Percentiles rank a stretch among this genome's conserved stretches.
Evolutionary conservation across 1,284 basidiomycete genomes (phyloP).

Genomic region (Pisolithus thermaeus): DNA sequence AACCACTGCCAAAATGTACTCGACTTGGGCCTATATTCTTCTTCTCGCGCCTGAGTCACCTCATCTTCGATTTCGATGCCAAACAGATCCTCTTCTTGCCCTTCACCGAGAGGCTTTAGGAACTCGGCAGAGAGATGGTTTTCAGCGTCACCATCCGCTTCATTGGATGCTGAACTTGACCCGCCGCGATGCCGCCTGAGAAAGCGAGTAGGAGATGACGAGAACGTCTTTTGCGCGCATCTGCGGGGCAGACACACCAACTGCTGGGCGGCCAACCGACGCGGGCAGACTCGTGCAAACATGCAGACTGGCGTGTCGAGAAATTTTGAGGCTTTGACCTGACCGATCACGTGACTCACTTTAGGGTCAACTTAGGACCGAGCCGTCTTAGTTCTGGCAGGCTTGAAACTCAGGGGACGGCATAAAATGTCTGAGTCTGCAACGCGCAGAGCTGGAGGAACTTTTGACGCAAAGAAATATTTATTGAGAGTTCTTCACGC

Average conservation of each 20-base stretch:
- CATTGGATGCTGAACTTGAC: not conserved
- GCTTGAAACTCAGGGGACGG: no score
- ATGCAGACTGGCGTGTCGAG: slow-evolving; percentile 9
- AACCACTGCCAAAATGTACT: slow-evolving; percentile 12
- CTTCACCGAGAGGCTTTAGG: slow-evolving; percentile 4
- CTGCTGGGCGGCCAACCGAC: slow-evolving; percentile 7
- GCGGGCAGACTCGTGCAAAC: slow-evolving; percentile 16
- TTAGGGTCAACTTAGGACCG: slow-evolving; percentile 11
- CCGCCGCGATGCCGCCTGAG: slow-evolving; percentile 8
- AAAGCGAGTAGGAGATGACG: slow-evolving; percentile 11
- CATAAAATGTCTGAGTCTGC: not conserved
- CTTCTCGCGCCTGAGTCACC: slow-evolving; percentile 6
- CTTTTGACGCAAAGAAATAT: not conserved
- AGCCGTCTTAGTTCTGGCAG: no score
- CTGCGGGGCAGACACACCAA: slow-evolving; percentile 4
- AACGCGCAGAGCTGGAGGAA: not conserved
- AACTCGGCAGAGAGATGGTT: slow-evolving; percentile 1
- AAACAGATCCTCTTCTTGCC: slow-evolving; percentile 1
- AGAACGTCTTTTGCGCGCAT: slow-evolving; percentile 14
- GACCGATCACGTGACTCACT: slow-evolving; percentile 19
- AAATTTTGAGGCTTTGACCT: slow-evolving; percentile 16
- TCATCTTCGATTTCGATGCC: slow-evolving; percentile 6
- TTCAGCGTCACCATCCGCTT: slow-evolving; percentile 5
- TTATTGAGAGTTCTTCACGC: slow-evolving; percentile 34
- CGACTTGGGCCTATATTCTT: slow-evolving; percentile 9